Conservation (phyloP, 2,329 filamentous ascomycete species). For the Leptographium radiaticola region DNA sequence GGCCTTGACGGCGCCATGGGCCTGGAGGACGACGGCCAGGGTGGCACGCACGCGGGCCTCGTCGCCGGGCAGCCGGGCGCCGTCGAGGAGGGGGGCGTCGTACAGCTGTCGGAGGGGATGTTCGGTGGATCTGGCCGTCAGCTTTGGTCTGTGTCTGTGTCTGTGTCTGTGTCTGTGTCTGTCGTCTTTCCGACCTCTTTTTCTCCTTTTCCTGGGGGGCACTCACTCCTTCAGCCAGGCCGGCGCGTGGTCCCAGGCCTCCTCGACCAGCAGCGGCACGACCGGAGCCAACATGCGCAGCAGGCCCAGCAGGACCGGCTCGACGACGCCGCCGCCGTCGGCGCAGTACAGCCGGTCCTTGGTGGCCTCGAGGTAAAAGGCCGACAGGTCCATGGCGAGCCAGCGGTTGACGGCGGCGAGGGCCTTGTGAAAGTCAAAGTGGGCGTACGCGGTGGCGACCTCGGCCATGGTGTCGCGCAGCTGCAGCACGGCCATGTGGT, state of each 20-base stretch:
- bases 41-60: conserved; percentile 27
- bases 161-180: too few relatives aligned
- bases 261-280: conserved; percentile 72
- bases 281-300: conserved; percentile 70
- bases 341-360: conserved; percentile 91
- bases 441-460: conserved; percentile 51
- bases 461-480: conserved; percentile 51
- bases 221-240: conserved; percentile 38
- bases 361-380: conserved; percentile 85
- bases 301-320: conserved; percentile 57
- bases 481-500: conserved; percentile 67
- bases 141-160: too few relatives aligned
- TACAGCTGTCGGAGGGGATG: conserved; percentile 37
- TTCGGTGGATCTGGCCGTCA: conserved; percentile 12
- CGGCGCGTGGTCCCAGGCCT: conserved; percentile 72
- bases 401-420: conserved; percentile 64
- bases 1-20: conserved; percentile 57
- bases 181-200: conserved; percentile 19
- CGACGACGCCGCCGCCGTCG: conserved; percentile 49
- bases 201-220: conserved; percentile 13
- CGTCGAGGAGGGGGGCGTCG: conserved; percentile 27
- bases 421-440: conserved; percentile 73
- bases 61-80: conserved; percentile 25
- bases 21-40: conserved; percentile 34
- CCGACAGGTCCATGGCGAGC: conserved; percentile 70